Base-by-base conservation (phyloP, 306 rosid genomes). In the Coriaria nepalensis region DNA sequence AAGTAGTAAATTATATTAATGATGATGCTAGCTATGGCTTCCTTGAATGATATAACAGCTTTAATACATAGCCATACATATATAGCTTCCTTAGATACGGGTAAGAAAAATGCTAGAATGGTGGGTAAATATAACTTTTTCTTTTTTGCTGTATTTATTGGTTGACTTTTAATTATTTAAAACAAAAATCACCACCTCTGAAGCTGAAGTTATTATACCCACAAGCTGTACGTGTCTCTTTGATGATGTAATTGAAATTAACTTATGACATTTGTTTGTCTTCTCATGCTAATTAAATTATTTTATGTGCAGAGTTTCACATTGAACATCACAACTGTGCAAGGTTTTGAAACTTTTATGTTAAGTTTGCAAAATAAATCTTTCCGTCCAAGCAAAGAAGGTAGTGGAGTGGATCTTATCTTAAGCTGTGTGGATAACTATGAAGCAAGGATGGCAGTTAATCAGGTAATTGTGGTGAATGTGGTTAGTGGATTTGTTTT, bases 371-470 rank as follows among this genome's bases (percentile, higher is more conserved):
- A 75, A 70, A 65, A 82, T 61, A 85, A 85, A 70, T 85, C 93
- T 11, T 90, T 90, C 59, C 1, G 64, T 50, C 81, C 78, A 15
- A 47, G 56, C 63, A 85, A 82, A 71, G 75, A 82, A 77, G 85
- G 81, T 10, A 75, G 71, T 45, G 98, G 96, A 35, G 85, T 81
- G 53, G 98, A 90, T 69, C 82, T 90, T 64, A 95, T 90, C 33
- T 65, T 90, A 69, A 90, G 98, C 68, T 90, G 98, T 44, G 98
- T 90, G 38, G 98, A 90, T 73, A 90, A 90, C 65, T 90, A 90
- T 61, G 98, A 90, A 85, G 98, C 98, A 52, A 75, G 98, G 74
- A 90, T 90, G 98, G 95, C 87, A 63, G 95, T 90, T 64, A 90
- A 90, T 66, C 98, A 90, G 96, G 96, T 81, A 72, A 40, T n/a